Evolutionary conservation across 2,329 filamentous ascomycete species (phyloP), one percentile per base, ranked within the genome.

Genomic region (Xylariaceae sp.): DNA sequence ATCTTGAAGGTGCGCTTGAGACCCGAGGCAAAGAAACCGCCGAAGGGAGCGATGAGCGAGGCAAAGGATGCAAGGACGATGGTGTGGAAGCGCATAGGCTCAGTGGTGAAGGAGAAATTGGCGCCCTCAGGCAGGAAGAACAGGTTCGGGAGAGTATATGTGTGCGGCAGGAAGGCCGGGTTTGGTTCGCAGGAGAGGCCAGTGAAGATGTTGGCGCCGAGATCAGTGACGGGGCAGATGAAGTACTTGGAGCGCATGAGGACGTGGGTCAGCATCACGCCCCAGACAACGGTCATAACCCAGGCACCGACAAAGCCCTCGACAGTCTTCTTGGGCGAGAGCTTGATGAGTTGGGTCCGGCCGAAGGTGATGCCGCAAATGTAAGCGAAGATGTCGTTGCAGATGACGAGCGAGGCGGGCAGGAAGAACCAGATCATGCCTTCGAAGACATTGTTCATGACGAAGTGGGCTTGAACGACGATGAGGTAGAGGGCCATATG

Each of bases 381-480:
- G 71, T 99, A 99, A 65, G 94, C 94, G 67, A 95, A 97, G 61
- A 99, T 99, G 70, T 99, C 94, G 72, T 99, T 99, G 60, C 89
- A 96, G 69, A 99, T 96, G 70, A 99, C 94, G 64, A 99, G 82
- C 49, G 90, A 87, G 7, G 90, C 92, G 7, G 94, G 94, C 42
- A 99, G 76, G 80, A 97, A 96, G 79, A 99, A 97, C 94, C 94
- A 99, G 70, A 99, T 95, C 88, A 99, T 91, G 75, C 94, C 94
- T 75, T 99, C 94, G 65, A 99, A 95, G 61, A 99, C 88, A 73
- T 99, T 99, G 80, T 99, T 99, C 89, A 99, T 97, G 75, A 97
- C 90, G 72, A 99, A 99, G 71, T 99, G 94, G 13, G 94, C 92
- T 73, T 99, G 92, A 5, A 96, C 92, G 37, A 97, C 92, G 66